These are phyloP conservation scores for Lichina pygmaea DNA, from an alignment of 495 filamentous ascomycete genomes.

Conservation along the genomic window DNA sequence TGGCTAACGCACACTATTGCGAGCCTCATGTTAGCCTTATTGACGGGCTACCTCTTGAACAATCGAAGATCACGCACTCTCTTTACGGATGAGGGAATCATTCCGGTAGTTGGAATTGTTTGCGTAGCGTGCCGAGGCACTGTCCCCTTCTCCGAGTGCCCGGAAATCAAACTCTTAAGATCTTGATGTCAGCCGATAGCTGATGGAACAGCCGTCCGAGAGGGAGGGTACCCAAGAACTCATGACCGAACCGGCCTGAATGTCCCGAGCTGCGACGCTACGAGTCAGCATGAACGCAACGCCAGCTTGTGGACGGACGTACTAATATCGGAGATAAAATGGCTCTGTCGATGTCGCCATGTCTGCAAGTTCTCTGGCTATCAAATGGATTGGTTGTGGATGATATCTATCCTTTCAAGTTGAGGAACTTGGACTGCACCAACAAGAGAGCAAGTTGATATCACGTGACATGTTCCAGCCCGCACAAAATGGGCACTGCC, in stretches of 20 bases:
- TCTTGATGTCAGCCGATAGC: no score
- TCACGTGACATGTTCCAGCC: no score
- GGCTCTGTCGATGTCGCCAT: slow-evolving; percentile 38
- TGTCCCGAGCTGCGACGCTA: slow-evolving; percentile 56
- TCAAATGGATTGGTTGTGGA: no score
- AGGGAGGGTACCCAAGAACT: slow-evolving; percentile 48
- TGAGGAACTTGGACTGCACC: no score
- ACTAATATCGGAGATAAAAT: slow-evolving; percentile 98
- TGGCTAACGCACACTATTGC: slow-evolving; percentile 79
- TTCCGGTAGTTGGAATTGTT: slow-evolving; percentile 99
- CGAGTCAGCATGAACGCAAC: slow-evolving; percentile 21
- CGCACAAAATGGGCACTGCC: no score
- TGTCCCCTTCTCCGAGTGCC: slow-evolving; percentile 76
- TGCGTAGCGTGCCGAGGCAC: slow-evolving; percentile 84
- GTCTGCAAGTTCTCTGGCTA: background rate
- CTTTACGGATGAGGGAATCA: slow-evolving; percentile 96
- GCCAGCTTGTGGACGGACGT: slow-evolving; percentile 18
- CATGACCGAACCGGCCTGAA: slow-evolving; percentile 91
- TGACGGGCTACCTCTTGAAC: background rate
- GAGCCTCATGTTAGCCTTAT: slow-evolving; percentile 3
- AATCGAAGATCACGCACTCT: slow-evolving; percentile 38
- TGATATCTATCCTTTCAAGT: no score
- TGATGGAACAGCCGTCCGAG: no score
- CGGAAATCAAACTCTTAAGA: slow-evolving; percentile 91
- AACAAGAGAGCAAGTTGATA: no score